phyloP scores from a whole-genome alignment of 2,329 filamentous ascomycete genomes.

The Hymenoscyphus repandus region DNA sequence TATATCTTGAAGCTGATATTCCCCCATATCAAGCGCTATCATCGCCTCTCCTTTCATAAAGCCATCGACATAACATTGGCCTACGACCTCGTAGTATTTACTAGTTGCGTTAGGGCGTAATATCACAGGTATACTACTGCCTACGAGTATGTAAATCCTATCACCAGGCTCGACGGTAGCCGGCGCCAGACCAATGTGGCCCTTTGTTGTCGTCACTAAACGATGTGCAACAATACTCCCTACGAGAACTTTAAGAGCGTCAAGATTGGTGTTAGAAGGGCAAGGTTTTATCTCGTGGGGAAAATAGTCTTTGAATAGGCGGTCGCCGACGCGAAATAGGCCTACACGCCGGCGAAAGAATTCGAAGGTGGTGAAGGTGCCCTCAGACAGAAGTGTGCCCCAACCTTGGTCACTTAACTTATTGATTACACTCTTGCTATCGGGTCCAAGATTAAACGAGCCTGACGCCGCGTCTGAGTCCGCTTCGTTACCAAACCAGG shows the following conservation, averaged over 20 bases:
- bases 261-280: not conserved
- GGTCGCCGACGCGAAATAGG: not conserved
- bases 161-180: constrained; percentile 1
- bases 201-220: not conserved
- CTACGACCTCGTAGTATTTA: constrained; percentile 11
- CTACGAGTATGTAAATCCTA: constrained; percentile 7
- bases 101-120: constrained; percentile 1
- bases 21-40: not conserved
- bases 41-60: constrained; percentile 18
- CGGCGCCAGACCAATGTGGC: constrained; percentile 9
- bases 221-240: not conserved
- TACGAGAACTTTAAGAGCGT: not conserved
- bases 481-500: constrained; percentile 1
- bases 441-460: not conserved
- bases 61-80: constrained; percentile 12
- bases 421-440: not conserved
- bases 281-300: not conserved
- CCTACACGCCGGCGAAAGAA: not conserved
- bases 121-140: constrained; percentile 9
- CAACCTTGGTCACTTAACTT: not conserved
- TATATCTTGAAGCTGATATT: not conserved
- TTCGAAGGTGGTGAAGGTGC: not conserved
- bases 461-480: not conserved
- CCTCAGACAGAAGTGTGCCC: not conserved
- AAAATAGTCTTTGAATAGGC: not conserved